Base-by-base conservation (phyloP, 2,329 filamentous ascomycete species). In the Amesomyces nigricolor region DNA sequence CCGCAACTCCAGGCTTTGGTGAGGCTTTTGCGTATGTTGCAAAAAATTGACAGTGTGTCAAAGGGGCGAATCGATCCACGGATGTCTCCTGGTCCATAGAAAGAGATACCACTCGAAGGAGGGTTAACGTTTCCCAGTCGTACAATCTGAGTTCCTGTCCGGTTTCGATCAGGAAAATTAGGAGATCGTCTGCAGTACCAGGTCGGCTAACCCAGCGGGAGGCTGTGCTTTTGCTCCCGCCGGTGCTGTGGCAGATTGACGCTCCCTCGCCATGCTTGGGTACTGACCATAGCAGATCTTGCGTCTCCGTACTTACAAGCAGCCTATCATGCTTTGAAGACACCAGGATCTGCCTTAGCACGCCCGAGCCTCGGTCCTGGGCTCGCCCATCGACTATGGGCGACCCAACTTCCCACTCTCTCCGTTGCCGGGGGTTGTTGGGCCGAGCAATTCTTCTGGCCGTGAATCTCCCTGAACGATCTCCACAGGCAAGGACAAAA, bases 201-300 rank as follows among this genome's bases (percentile, higher is more conserved):
- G n/a, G 44, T 9, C 44, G n/a, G 9, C 35, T 35, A 10, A 17
- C 19, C 51, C 51, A 53, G 8, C 5, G 44, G 16, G 51, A 40
- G 16, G 44, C 37, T 11, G 29, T 43, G 26, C 29, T 47, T 7
- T 35, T 26, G 22, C 29, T 37, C 2, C 10, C 9, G 4, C 11
- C 45, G 26, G 19, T 6, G 32, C n/a, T n/a, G n/a, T 42, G 56
- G 17, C 44, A 32, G 26, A 47, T 43, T 54, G 44, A 58, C 5
- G 2, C 1, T 4, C 32, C 43, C 35, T 51, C 43, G 10, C 29
- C 37, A 17, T 50, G 38, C n/a, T 46, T 37, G 5, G 53, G 48
- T 10, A 63, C n/a, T 5, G 55, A 13, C 62, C 61, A 63, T 1
- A 64, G 46, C 13, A 51, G 54, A 38, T 58, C 54, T 1, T 52